Base-by-base conservation (phyloP, 352 stramenopile species). In the Pythium plurisporium region DNA sequence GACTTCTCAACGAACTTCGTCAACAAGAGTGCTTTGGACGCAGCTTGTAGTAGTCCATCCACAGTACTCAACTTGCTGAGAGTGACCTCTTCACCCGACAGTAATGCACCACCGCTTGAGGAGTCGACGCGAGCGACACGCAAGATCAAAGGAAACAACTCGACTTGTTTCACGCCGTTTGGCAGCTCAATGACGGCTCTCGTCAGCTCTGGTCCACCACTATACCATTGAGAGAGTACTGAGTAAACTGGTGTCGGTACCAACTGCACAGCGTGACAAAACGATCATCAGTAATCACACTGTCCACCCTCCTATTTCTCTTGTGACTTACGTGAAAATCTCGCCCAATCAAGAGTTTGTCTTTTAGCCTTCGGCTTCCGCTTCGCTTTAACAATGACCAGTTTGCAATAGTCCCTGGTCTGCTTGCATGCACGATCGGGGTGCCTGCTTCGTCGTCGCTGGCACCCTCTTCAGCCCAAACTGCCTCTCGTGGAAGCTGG, bases 101-200 rank as follows among this genome's bases (percentile, higher is more conserved):
- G 72, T 55, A 90, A 82, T 5, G 89, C 76, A 7, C 77, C 79
- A 10, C 85, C 82, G 38, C 78, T 88, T 5, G 68, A 52, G 31
- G 76, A 59, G 57, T 93, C 82, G 11, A 92, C 82, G 41, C 81
- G 79, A 2, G 79, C 81, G 17, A 95, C 74, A 5, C 85, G 82
- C 12, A 95, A 64, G 19, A 95, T 76, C 15, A 95, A 60, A 27
- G 85, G 85, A 20, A 91, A 91, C 12, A 95, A 42, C 58, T 95
- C 85, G 9, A 95, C 67, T 55, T 87, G 67, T 31, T 84, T 63
- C 10, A 72, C 61, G 7, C 38, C 41, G 11, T 68, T 76, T 8
- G 62, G 47, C 26, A 78, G 47, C 25, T 82, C 65, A n/a, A 89
- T 33, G 15, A 90, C 74, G 23, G 62, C 72, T 29, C 81, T 72